Conservation (phyloP, 1,139 yeast species). For the Kurtzmaniella quercitrusa region DNA sequence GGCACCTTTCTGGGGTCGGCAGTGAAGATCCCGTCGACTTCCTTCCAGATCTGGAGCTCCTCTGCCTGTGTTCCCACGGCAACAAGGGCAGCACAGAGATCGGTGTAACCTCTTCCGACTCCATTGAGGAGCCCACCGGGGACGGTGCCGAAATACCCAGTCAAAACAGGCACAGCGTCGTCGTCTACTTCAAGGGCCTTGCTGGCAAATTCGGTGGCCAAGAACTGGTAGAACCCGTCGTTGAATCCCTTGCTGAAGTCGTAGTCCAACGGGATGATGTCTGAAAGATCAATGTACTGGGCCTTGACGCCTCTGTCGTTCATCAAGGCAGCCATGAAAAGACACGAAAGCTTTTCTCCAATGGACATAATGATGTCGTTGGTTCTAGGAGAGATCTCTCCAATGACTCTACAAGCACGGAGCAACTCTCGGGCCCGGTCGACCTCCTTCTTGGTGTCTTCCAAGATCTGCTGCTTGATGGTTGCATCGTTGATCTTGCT, state of each 20-base stretch:
- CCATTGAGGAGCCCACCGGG: slow-evolving; percentile 93
- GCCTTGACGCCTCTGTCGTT: slow-evolving; percentile 77
- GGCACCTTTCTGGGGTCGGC: slow-evolving; percentile 97
- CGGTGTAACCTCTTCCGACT: slow-evolving; percentile 97
- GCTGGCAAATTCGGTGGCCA: slow-evolving; percentile 58
- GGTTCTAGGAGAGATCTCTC: slow-evolving; percentile 87
- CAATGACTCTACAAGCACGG: slow-evolving; percentile 85
- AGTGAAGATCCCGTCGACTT: slow-evolving; percentile 96
- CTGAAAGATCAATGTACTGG: slow-evolving; percentile 72
- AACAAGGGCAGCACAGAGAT: slow-evolving; percentile 91
- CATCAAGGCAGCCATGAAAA: slow-evolving; percentile 81
- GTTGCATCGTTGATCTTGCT: slow-evolving; percentile 41
- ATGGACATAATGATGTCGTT: slow-evolving; percentile 86
- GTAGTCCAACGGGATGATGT: slow-evolving; percentile 58
- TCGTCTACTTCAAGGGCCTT: slow-evolving; percentile 41
- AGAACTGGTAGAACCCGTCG: slow-evolving; percentile 59
- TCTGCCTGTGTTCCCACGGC: slow-evolving; percentile 93
- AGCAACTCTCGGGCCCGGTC: slow-evolving; percentile 63
- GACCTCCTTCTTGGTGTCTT: slow-evolving; percentile 61
- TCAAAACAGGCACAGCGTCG: slow-evolving; percentile 76
- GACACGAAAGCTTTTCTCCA: slow-evolving; percentile 89
- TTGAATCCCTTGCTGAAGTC: slow-evolving; percentile 57
- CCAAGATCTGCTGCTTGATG: slow-evolving; percentile 46
- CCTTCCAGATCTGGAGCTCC: slow-evolving; percentile 97
- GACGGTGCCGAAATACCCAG: slow-evolving; percentile 91